Evolutionary conservation across 441 rosid genomes (phyloP), one percentile per base, ranked within the genome.

Genomic region (Hura crepitans): DNA sequence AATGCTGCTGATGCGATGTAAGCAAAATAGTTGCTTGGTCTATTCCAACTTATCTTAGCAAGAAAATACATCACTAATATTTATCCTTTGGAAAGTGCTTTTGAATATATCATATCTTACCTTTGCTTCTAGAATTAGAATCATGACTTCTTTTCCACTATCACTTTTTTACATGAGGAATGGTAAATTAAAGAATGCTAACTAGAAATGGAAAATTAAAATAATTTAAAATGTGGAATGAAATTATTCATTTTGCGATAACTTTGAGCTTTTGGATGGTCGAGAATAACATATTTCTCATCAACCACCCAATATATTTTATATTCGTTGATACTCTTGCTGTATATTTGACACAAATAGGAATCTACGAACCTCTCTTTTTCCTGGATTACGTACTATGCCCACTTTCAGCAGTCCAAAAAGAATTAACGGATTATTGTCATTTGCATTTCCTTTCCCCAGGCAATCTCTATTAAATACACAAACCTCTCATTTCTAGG

Each of bases 351-450:
- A 7, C n/a, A n/a, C 64, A 56, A 43, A n/a, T 13, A n/a, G 54
- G 17, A 43, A 14, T 28, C 18, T 12, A 58, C 67, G 70, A 80
- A 78, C 76, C 80, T 62, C 12, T 23, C 6, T 13, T 77, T 37
- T 50, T 50, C 43, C 77, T 69, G 80, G 88, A 86, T 84, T 81
- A 66, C 83, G 81, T 84, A 65, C 90, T 55, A 76, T 60, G 54
- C 79, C 81, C 85, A 83, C 85, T 82, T 73, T 62, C 83, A 54
- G 25, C 42, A 73, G 69, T 57, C 68, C 31, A 70, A 53, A 82
- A 79, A 72, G 71, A 81, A 78, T 75, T 59, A 55, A 75, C 59
- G 68, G 72, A 72, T 77, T 62, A 72, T 53, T 62, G 8, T 62
- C 75, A 65, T 61, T 66, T 7, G 20, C 69, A 55, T 17, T 37